Conservation (phyloP, 768 basidiomycete species). For the Lactarius trivialis region DNA sequence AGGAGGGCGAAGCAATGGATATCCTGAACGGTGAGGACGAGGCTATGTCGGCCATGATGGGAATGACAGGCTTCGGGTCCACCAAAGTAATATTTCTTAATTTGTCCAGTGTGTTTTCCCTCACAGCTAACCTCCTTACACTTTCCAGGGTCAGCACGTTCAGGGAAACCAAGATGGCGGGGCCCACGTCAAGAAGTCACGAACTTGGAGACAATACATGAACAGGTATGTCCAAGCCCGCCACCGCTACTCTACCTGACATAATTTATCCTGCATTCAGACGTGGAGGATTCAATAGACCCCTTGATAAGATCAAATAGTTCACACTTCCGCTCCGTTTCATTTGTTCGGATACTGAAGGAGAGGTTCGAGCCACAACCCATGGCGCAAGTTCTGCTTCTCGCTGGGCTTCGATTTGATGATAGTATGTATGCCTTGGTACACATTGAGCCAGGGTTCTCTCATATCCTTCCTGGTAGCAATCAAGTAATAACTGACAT, state of each 20-base stretch:
- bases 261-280: constrained; percentile 30
- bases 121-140: neutral
- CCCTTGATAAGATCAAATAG: constrained; percentile 91
- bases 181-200: constrained; percentile 65
- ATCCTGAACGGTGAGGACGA: constrained; percentile 62
- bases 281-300: constrained; percentile 86
- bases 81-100: constrained; percentile 61
- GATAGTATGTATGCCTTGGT: neutral
- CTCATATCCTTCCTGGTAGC: neutral
- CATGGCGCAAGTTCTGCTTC: neutral
- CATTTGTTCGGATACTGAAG: neutral
- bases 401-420: neutral
- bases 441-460: neutral
- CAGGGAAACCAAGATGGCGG: constrained; percentile 74
- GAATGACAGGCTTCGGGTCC: constrained; percentile 76
- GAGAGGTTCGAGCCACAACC: neutral
- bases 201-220: constrained; percentile 99
- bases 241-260: constrained; percentile 10
- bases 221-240: constrained; percentile 53
- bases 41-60: constrained; percentile 89
- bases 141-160: constrained; percentile 64
- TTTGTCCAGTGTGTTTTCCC: constrained; percentile 10
- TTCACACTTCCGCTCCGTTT: neutral
- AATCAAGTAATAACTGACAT: neutral
- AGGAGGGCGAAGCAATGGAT: constrained; percentile 44